Evolutionary conservation across 164 flowering plant genomes (phyloP), one percentile per base, ranked within the genome.

Genomic region (Piper betle): DNA sequence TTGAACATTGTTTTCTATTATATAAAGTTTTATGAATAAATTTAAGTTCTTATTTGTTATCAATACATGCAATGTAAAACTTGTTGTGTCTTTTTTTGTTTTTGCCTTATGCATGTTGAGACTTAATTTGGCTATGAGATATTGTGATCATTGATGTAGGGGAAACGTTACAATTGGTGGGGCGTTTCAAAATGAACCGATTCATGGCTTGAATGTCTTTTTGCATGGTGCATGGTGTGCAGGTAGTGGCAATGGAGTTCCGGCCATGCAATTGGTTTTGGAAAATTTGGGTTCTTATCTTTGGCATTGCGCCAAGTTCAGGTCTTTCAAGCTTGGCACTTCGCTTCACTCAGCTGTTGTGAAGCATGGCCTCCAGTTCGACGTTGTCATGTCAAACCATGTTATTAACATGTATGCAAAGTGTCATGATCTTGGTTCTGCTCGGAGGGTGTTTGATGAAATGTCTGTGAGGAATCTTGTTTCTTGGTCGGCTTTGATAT

Each of bases 401-500:
- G 64, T 82, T 17, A 74, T 87, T 43, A 85, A 85, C 70, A 71
- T 85, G 80, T 84, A 87, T 52, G 85, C 87, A 0, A 87, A 85
- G 53, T 82, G 87, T 61, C 79, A 78, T 11, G 41, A 64, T 4
- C 61, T 76, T 8, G 6, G n/a, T 3, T 10, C 40, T 39, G 89
- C 96, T 16, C 80, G 64, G 33, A 59, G 66, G 15, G 46, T 81
- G 65, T 87, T 87, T 37, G 84, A 83, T 25, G 82, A 82, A 69
- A 87, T 84, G 90, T 42, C 82, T 18, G 69, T 80, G 2, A 72
- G 76, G 74, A 87, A 85, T 62, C 66, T 87, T 3, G 88, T 85
- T 2, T 79, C 91, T 0, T 88, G 93, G 93, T 81, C 91, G 0
- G 86, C 88, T 52, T 69, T 88, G 72, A 81, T 86, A 19, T 82